Evolutionary conservation across 768 basidiomycete species (phyloP).

Genomic region (Lentinula edodes): DNA sequence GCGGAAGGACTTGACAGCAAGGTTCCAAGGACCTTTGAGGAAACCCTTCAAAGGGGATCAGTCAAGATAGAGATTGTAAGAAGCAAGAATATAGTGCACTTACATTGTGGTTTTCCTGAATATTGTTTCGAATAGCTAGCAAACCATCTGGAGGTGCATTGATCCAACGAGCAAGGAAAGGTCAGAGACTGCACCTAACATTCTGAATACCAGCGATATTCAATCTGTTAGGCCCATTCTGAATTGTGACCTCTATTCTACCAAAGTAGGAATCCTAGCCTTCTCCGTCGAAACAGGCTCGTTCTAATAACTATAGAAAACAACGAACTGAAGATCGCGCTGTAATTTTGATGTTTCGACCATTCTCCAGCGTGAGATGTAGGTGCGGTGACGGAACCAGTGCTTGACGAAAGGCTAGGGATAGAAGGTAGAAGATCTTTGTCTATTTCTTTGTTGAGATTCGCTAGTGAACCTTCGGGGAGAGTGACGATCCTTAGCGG

Average conservation of each 20-base stretch:
- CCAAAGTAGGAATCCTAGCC: not conserved
- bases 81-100: conserved; percentile 7
- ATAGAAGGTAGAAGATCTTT: not conserved
- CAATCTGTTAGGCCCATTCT: conserved; percentile 66
- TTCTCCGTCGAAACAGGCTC: not conserved
- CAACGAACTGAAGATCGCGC: not conserved
- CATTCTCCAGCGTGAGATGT: not conserved
- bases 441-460: conserved; percentile 3
- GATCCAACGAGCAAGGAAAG: conserved; percentile 64
- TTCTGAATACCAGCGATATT: not conserved
- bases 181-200: not conserved
- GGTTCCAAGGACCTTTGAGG: conserved; percentile 58
- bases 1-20: conserved; percentile 69
- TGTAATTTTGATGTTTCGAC: conserved; percentile 2
- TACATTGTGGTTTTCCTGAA: conserved; percentile 65
- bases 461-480: conserved; percentile 23
- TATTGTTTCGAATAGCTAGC: conserved; percentile 63
- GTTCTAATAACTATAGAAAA: not conserved
- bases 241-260: not conserved
- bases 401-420: not conserved
- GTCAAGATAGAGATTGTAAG: conserved; percentile 12
- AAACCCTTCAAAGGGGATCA: conserved; percentile 40
- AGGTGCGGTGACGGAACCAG: not conserved
- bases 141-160: conserved; percentile 75
- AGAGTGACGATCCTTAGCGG: conserved; percentile 40